Evolutionary conservation across 768 basidiomycete species (phyloP), one percentile per base, ranked within the genome.

Genomic region (Kondoa subrosea): DNA sequence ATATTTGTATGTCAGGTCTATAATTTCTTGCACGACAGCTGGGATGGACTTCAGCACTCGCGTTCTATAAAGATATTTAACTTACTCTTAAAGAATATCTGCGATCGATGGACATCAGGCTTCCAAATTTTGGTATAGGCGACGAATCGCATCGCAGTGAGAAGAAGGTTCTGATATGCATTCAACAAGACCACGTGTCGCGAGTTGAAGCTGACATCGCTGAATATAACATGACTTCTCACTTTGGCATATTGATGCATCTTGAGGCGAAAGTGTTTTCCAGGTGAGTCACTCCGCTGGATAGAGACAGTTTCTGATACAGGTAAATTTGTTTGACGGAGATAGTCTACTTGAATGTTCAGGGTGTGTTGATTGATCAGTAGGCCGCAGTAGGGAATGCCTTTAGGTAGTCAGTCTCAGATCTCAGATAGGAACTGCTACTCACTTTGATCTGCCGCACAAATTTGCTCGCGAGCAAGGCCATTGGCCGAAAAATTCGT

Each of bases 311-410:
- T 85, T 74, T 86, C 82, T 50, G 78, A 77, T 50, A 86, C 79
- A 69, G 80, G 30, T 67, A n/a, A 56, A 30, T 29, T 34, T 56
- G 33, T 15, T 12, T 40, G 50, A n/a, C 27, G 50, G 2, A 80
- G 79, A 65, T 80, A 77, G 73, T 96, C 91, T 1, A 82, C 84
- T 12, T 85, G 81, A 29, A 97, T 80, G 12, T 89, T 88, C 34
- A 99, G 80, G 71, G 85, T 82, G 26, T 75, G 77, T 80, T 85
- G 87, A 73, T 91, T 78, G 72, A 99, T 87, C 65, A 85, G 74
- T 70, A 86, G 82, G 1, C 92, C 95, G 78, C 95, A 99, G 87
- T 91, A 99, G 90, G 87, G 75, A 99, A 97, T 56, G 79, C 91
- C 91, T 70, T 4, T 34, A 50, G 30, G 62, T 63, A 8, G 1